Evolutionary conservation across 768 basidiomycete genomes (phyloP).

Genomic region (Coprinopsis marcescibilis): DNA sequence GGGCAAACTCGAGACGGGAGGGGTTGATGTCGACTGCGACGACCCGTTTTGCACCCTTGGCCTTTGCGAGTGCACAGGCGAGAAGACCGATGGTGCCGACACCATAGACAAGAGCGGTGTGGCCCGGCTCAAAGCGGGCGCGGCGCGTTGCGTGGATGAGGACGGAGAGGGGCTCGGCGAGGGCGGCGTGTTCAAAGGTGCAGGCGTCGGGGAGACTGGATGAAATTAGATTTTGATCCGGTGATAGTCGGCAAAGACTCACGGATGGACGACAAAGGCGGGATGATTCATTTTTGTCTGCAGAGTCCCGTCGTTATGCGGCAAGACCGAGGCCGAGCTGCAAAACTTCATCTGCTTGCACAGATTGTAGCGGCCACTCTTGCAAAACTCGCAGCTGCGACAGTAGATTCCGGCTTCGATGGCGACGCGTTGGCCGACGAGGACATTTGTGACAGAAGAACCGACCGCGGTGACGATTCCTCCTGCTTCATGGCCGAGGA

Average conservation of each 20-base stretch:
- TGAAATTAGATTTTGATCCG: conserved; percentile 5
- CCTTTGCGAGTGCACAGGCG: conserved; percentile 73
- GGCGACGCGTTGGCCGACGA: conserved; percentile 82
- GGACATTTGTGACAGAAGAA: conserved; percentile 55
- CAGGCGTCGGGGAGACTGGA: conserved; percentile 68
- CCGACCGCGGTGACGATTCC: conserved; percentile 84
- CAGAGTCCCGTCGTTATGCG: conserved; percentile 90
- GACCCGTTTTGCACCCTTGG: conserved; percentile 63
- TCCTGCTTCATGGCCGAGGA: conserved; percentile 92
- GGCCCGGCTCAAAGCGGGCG: conserved; percentile 39
- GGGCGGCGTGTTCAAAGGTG: conserved; percentile 74
- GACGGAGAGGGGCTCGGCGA: conserved; percentile 94
- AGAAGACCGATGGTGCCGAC: conserved; percentile 92
- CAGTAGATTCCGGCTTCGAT: conserved; percentile 94
- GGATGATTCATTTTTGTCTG: conserved; percentile 88
- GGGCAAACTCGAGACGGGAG: conserved; percentile 74
- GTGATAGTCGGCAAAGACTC: conserved; percentile 27
- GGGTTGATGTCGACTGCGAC: conserved; percentile 85
- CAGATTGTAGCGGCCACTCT: conserved; percentile 83
- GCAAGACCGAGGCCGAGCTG: conserved; percentile 84
- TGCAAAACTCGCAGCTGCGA: conserved; percentile 64
- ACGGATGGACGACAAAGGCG: conserved; percentile 82
- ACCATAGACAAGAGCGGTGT: conserved; percentile 83
- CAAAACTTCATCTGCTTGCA: conserved; percentile 89
- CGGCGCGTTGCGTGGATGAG: conserved; percentile 61